Conservation (phyloP, 139 green algal species). For the Chlamydomonas urium region DNA sequence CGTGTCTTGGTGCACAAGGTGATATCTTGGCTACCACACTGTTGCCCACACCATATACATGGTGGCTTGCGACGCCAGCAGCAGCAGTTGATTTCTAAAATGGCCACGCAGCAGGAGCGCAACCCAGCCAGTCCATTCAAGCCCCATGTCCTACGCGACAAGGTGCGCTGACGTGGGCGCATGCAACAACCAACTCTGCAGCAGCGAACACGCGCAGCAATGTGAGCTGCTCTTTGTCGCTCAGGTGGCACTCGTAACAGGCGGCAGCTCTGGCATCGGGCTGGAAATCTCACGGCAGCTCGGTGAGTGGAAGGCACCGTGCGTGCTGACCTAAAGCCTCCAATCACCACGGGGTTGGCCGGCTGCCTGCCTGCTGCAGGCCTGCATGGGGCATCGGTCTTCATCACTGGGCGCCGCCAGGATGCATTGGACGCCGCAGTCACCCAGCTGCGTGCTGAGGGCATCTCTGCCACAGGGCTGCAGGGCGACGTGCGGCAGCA, state of each 20-base stretch:
- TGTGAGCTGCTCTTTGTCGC: not conserved
- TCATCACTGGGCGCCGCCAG: constrained; percentile 71
- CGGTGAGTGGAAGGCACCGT: constrained; percentile 42
- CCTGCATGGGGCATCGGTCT: constrained; percentile 73
- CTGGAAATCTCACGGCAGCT: constrained; percentile 82
- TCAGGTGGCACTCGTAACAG: constrained; percentile 77
- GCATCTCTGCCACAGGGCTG: constrained; percentile 55
- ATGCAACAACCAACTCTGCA: not conserved
- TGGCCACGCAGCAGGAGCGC: no score
- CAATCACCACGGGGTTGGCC: not conserved
- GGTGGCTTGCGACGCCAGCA: no score
- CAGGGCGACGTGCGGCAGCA: constrained; percentile 83
- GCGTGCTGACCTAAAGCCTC: not conserved
- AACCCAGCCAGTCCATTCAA: constrained; percentile 3
- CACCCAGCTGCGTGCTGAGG: constrained; percentile 36
- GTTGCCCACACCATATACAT: no score
- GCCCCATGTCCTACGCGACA: not conserved
- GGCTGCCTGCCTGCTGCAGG: no score
- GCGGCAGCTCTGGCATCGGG: constrained; percentile 81
- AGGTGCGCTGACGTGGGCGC: not conserved
- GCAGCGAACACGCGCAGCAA: not conserved
- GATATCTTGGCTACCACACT: no score
- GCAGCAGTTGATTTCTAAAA: no score
- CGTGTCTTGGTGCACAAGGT: no score
- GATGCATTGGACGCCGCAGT: constrained; percentile 64